phyloP scores from a whole-genome alignment of 2,329 filamentous ascomycete species.

The Fusarium luffae region DNA sequence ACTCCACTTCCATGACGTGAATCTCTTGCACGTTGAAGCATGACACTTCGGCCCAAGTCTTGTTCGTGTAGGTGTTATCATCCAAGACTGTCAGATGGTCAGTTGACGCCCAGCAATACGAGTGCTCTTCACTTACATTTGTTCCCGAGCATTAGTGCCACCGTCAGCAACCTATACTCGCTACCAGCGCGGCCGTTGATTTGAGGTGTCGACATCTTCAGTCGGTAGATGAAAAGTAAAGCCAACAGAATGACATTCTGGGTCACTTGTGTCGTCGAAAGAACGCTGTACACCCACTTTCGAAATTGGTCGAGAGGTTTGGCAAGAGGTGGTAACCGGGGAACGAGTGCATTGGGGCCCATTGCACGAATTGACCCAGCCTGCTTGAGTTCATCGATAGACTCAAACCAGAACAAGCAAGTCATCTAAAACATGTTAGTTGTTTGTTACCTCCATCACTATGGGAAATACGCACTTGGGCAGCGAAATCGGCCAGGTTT shows the following conservation, averaged over 20 bases:
- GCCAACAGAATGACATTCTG: constrained; percentile 94
- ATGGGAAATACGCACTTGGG: constrained; percentile 69
- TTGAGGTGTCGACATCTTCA: constrained; percentile 89
- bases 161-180: constrained; percentile 91
- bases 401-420: constrained; percentile 98
- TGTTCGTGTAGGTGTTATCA: constrained; percentile 99
- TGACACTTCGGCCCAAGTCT: constrained; percentile 98
- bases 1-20: constrained; percentile 99
- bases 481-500: constrained; percentile 83
- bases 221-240: constrained; percentile 88
- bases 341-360: constrained; percentile 54
- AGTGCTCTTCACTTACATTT: constrained; percentile 73
- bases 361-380: constrained; percentile 71
- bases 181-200: constrained; percentile 94
- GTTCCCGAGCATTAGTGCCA: constrained; percentile 97
- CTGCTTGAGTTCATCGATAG: constrained; percentile 78
- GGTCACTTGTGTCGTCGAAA: constrained; percentile 94
- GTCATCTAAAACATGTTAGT: constrained; percentile 74
- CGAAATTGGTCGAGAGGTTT: constrained; percentile 82
- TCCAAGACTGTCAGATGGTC: constrained; percentile 75
- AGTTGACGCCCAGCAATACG: constrained; percentile 27
- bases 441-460: background rate
- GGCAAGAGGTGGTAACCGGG: constrained; percentile 75
- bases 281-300: constrained; percentile 92
- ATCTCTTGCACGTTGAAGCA: constrained; percentile 94